Percentiles rank a stretch among this genome's conserved stretches.
Conservation (phyloP, 805 yeast species). For the Danielozyma ontarioensis region DNA sequence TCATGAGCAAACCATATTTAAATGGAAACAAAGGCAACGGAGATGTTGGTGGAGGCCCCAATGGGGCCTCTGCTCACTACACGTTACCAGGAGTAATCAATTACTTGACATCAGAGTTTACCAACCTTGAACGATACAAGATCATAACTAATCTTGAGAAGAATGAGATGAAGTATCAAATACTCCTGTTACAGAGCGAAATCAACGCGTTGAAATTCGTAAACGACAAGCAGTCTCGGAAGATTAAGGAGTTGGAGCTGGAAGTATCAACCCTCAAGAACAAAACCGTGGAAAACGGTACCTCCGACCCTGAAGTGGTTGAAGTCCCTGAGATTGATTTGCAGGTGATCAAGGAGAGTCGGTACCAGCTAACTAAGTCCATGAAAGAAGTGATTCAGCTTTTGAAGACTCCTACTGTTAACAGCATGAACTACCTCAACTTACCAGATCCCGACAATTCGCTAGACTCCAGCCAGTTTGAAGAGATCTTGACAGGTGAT, state of each 20-base stretch:
- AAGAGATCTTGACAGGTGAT: constrained; percentile 10
- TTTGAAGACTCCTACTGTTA: constrained; percentile 23
- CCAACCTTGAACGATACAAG: constrained; percentile 36
- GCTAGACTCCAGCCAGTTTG: constrained; percentile 10
- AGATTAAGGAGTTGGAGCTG: constrained; percentile 34
- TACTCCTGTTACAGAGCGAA: constrained; percentile 50
- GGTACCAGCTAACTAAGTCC: constrained; percentile 28
- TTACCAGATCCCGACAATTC: constrained; percentile 15
- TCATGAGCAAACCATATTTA: no score
- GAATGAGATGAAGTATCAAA: constrained; percentile 46
- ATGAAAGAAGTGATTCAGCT: constrained; percentile 32
- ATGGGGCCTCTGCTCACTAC: constrained; percentile 32
- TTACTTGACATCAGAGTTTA: constrained; percentile 54
- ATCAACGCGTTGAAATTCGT: constrained; percentile 38
- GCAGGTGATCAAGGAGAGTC: constrained; percentile 24
- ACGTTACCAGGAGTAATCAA: constrained; percentile 58
- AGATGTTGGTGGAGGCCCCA: no score
- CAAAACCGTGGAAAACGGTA: background rate
- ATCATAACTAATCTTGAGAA: constrained; percentile 51
- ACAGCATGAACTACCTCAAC: constrained; percentile 13
- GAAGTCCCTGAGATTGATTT: constrained; percentile 32
- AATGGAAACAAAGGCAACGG: no score
- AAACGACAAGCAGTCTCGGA: constrained; percentile 37
- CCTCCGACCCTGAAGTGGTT: background rate
- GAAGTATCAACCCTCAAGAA: constrained; percentile 9